Percentiles rank a stretch among this genome's conserved stretches.
Conservation (phyloP, 768 basidiomycete genomes). For the Punctularia strigosozonata region DNA sequence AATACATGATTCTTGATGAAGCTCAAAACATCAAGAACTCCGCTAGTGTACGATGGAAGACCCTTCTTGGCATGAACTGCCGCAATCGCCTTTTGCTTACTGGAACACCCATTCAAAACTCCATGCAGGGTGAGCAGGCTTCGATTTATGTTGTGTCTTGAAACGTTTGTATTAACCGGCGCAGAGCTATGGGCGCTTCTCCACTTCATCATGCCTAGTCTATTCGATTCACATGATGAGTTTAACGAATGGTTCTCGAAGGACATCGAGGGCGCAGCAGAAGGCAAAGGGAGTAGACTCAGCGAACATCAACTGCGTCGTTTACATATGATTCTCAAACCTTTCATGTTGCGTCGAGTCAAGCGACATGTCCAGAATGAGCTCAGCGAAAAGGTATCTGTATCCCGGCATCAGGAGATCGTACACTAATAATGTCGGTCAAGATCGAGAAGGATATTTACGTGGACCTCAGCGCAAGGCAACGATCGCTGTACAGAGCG, state of each 20-base stretch:
- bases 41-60: constrained; percentile 93
- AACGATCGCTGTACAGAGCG: constrained; percentile 81
- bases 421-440: background rate
- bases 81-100: constrained; percentile 91
- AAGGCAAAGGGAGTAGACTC: constrained; percentile 82
- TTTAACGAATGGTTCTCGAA: constrained; percentile 99
- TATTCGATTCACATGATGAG: constrained; percentile 98
- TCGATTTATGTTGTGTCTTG: background rate
- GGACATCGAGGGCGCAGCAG: constrained; percentile 92
- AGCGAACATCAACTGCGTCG: constrained; percentile 93
- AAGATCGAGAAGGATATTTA: constrained; percentile 96
- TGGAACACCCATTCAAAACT: constrained; percentile 98
- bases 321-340: constrained; percentile 97
- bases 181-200: constrained; percentile 94
- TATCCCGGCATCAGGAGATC: background rate
- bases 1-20: constrained; percentile 99
- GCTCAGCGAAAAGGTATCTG: constrained; percentile 85
- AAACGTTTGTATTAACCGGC: constrained; percentile 1
- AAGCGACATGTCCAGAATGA: constrained; percentile 99
- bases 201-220: constrained; percentile 99
- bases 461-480: constrained; percentile 88
- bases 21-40: constrained; percentile 99
- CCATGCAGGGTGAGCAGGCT: constrained; percentile 81
- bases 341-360: constrained; percentile 95
- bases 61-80: constrained; percentile 89